Evolutionary conservation across 2,329 filamentous ascomycete species (phyloP), one percentile per base, ranked within the genome.

Genomic region (Penicillium sp.): DNA sequence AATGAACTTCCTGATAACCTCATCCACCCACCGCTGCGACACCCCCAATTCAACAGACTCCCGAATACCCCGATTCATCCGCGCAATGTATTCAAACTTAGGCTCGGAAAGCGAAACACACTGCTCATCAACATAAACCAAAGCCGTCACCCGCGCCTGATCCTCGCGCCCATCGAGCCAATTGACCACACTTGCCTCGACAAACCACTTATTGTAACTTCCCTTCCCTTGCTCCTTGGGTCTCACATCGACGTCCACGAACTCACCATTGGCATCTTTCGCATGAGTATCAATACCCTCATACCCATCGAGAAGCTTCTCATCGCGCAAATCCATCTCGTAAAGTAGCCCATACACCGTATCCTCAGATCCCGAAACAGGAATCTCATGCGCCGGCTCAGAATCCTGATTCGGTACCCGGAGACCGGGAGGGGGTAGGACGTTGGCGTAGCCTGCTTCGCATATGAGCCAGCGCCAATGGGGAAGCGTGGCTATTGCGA

Each of bases 61-160:
- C 8, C 63, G 53, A 59, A 77, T 74, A n/a, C 66, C 75, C 31
- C 75, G 65, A 55, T 77, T 76, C 74, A 77, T 76, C 48, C 75
- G 57, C 3, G 62, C 67, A 36, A 77, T 68, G 59, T 77, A 77
- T 60, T 76, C 73, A 7, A 61, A 55, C 36, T 67, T 73, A 2
- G 75, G 73, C 31, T 56, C 49, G 0, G 66, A 70, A 14, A 69
- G 52, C 14, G 46, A 40, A 11, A 75, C 69, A 31, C 71, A 65
- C 49, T 68, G 48, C 58, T 77, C 75, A 65, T 77, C 74, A 9
- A 77, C 69, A 66, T 77, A 77, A 16, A 77, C 71, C 53, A 76
- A 58, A 9, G 67, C 71, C 9, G 56, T 63, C 50, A 70, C 56
- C 18, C 31, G 41, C 7, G 56, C 55, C 8, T 32, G 44, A 27